These are phyloP conservation scores for Rutstroemia sp. DNA, from an alignment of 2,329 filamentous ascomycete species.

Conservation along the genomic window DNA sequence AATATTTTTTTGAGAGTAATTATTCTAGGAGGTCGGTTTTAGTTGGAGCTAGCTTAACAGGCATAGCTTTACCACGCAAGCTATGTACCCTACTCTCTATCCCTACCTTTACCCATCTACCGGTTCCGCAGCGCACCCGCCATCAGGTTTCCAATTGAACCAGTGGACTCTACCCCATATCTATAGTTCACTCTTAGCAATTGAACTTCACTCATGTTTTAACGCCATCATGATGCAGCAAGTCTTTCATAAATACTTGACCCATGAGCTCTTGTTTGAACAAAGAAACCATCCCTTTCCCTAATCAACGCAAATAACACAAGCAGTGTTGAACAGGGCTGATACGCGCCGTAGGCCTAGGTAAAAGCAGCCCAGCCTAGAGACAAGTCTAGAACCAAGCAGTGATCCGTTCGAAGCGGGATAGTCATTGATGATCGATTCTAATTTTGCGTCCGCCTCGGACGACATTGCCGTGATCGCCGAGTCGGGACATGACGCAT, in stretches of 20 bases:
- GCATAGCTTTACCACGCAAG: slow-evolving; percentile 8
- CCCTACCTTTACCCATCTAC: neutral
- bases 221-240: neutral
- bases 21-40: slow-evolving; percentile 7
- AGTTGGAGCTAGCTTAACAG: neutral
- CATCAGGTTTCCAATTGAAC: slow-evolving; percentile 8
- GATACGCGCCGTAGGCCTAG: no score
- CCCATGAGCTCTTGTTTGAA: neutral
- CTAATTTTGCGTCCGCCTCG: slow-evolving; percentile 28
- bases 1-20: neutral
- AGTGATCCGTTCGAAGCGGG: neutral
- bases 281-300: neutral
- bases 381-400: neutral
- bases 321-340: neutral
- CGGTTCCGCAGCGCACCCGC: neutral
- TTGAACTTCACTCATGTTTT: neutral
- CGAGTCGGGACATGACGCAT: slow-evolving; percentile 77
- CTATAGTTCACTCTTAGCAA: neutral
- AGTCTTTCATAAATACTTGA: neutral
- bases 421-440: slow-evolving; percentile 16
- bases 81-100: neutral
- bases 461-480: slow-evolving; percentile 25
- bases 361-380: neutral
- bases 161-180: neutral
- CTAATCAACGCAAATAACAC: neutral